Conservation (phyloP, 2,329 filamentous ascomycete genomes). For the Ophioceras dolichostomum region DNA sequence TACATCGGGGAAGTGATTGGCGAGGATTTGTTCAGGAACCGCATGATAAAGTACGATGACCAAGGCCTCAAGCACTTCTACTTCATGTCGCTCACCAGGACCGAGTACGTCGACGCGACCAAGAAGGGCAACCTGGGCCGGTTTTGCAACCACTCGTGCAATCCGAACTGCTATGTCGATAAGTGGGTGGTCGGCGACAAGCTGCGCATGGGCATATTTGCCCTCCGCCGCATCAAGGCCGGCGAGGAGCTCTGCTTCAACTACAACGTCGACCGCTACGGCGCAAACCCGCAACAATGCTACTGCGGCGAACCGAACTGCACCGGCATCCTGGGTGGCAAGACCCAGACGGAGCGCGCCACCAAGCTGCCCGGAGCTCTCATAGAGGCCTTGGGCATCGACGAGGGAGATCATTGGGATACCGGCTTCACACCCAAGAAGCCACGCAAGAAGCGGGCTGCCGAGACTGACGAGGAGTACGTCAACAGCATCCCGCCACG, state of each 20-base stretch:
- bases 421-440: constrained; percentile 82
- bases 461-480: constrained; percentile 91
- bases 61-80: constrained; percentile 99
- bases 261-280: constrained; percentile 98
- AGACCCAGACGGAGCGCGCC: constrained; percentile 90
- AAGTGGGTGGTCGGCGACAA: constrained; percentile 99
- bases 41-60: constrained; percentile 87
- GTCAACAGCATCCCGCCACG: constrained; percentile 78
- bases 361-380: constrained; percentile 83
- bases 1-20: constrained; percentile 98
- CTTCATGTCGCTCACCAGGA: constrained; percentile 97
- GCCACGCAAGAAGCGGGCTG: constrained; percentile 81
- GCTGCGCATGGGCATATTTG: constrained; percentile 97
- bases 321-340: constrained; percentile 91
- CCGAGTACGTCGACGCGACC: constrained; percentile 94
- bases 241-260: constrained; percentile 98
- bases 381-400: constrained; percentile 91
- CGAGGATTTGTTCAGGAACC: constrained; percentile 74
- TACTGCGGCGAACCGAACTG: constrained; percentile 94
- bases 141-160: constrained; percentile 99
- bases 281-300: constrained; percentile 90
- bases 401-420: constrained; percentile 86
- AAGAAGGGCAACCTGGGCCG: constrained; percentile 92
- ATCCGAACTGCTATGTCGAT: constrained; percentile 97
- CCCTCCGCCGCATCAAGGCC: constrained; percentile 67